Conservation (phyloP, 1,139 yeast genomes). For the Pneumocystis jirovecii region DNA sequence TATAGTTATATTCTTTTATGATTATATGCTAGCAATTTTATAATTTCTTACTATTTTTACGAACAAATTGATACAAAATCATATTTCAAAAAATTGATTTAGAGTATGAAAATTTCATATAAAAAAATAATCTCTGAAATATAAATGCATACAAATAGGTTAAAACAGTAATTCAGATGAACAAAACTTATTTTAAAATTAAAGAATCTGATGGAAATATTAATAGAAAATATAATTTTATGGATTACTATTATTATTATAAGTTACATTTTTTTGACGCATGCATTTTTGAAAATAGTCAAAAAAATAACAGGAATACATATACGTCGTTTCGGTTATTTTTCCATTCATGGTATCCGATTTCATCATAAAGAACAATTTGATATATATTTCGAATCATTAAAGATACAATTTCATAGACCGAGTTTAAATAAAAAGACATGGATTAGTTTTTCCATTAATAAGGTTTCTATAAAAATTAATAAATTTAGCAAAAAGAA, state of each 20-base stretch:
- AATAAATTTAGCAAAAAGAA: constrained; percentile 3
- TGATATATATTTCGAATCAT: constrained; percentile 23
- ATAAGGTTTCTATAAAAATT: constrained; percentile 7
- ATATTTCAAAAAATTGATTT: not conserved
- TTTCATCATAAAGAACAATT: constrained; percentile 25
- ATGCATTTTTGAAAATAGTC: constrained; percentile 9
- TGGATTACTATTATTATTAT: not conserved
- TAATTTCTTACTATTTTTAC: too few species aligned
- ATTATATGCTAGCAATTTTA: too few species aligned
- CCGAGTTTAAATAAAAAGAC: constrained; percentile 29
- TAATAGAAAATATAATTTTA: not conserved
- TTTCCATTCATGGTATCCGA: constrained; percentile 26
- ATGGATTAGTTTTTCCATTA: constrained; percentile 14
- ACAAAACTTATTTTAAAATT: not conserved
- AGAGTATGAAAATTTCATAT: not conserved
- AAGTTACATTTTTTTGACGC: not conserved
- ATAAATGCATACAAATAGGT: not conserved
- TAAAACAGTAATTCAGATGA: not conserved
- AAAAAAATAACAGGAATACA: constrained; percentile 30
- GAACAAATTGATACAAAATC: too few species aligned
- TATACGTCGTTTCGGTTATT: constrained; percentile 29
- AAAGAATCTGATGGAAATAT: not conserved
- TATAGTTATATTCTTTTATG: too few species aligned
- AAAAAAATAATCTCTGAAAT: not conserved
- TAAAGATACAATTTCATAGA: constrained; percentile 27